Evolutionary conservation across 257 asterid genomes (phyloP).

Genomic region (Plantago ovata): DNA sequence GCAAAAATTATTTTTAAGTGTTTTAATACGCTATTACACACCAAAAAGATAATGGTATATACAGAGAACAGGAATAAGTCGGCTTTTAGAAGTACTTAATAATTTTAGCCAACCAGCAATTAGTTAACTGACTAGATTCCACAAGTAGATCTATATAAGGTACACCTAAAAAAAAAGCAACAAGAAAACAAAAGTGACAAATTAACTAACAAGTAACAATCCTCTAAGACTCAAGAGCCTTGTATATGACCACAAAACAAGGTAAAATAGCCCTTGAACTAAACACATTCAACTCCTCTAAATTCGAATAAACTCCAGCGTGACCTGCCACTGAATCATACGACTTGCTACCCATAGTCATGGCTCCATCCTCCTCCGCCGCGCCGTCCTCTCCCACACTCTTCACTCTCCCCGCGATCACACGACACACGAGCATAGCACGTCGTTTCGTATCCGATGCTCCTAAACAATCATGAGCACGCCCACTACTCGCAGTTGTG

Average conservation of each 20-base stretch:
- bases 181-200: neutral
- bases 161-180: neutral
- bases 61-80: neutral
- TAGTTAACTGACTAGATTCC: constrained; percentile 13
- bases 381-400: constrained; percentile 32
- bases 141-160: neutral
- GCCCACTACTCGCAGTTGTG: constrained; percentile 83
- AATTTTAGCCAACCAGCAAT: neutral
- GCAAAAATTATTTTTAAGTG: neutral
- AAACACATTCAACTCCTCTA: constrained; percentile 49
- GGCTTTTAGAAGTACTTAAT: neutral
- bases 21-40: neutral
- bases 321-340: constrained; percentile 38
- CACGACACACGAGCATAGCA: constrained; percentile 94
- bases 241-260: constrained; percentile 58
- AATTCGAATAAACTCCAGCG: constrained; percentile 37
- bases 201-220: neutral
- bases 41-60: constrained; percentile 8
- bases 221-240: constrained; percentile 37
- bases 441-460: constrained; percentile 27
- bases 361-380: constrained; percentile 14
- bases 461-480: constrained; percentile 75
- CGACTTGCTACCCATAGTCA: constrained; percentile 10
- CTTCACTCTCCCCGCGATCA: constrained; percentile 81
- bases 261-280: constrained; percentile 51